A percentile compares a stretch with the other conserved stretches of the same genome.
Evolutionary conservation across 345 rosid species (phyloP).

Genomic region (Cardamine resedifolia): DNA sequence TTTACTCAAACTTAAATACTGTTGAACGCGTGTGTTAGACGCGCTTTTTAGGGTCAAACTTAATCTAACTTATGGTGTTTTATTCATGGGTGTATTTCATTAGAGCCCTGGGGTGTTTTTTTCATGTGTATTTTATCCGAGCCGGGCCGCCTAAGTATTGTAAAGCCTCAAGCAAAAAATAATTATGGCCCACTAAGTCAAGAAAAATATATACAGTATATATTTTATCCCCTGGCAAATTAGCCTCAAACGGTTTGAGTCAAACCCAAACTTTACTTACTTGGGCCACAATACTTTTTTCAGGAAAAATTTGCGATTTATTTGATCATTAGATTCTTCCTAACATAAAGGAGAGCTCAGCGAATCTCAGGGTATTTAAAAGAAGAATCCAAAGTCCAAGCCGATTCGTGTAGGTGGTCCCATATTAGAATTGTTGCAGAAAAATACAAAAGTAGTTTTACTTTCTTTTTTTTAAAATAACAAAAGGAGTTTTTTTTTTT

Average conservation of each 20-base stretch:
- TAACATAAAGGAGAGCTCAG: not conserved
- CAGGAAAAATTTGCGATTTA: too few species aligned
- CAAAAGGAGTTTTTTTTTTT: not conserved
- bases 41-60: not conserved
- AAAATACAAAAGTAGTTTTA: too few species aligned
- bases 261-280: not conserved
- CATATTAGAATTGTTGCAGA: not conserved
- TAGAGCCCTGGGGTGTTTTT: not conserved
- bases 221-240: not conserved
- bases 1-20: not conserved
- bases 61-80: too few species aligned
- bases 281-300: not conserved
- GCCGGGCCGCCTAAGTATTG: not conserved
- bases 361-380: not conserved
- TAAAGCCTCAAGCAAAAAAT: not conserved
- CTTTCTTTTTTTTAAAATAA: too few species aligned
- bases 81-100: not conserved
- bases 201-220: too few species aligned
- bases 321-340: not conserved
- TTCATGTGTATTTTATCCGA: not conserved
- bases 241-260: not conserved
- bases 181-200: not conserved
- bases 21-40: conserved; percentile 25
- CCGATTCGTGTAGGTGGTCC: not conserved
- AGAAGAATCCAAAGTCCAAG: not conserved